These are phyloP conservation scores for Xerocomus nothofagi DNA, from an alignment of 1,284 basidiomycete genomes.

Conservation along the genomic window DNA sequence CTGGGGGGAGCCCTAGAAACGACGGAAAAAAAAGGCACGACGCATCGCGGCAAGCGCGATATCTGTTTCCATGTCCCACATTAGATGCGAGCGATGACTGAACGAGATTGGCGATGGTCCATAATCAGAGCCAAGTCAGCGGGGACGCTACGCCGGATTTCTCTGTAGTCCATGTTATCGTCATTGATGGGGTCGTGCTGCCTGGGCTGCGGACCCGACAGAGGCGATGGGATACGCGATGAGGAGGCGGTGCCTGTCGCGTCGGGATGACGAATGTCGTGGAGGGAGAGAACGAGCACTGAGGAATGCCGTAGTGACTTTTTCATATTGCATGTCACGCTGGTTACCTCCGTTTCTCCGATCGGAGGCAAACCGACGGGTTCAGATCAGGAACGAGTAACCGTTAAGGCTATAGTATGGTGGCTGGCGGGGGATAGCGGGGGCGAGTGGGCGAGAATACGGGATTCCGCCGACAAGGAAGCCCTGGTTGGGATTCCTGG, in stretches of 20 bases:
- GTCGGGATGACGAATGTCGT: background rate
- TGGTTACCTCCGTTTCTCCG: slow-evolving; percentile 26
- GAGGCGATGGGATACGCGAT: no score
- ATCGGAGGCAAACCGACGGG: slow-evolving; percentile 1
- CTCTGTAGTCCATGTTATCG: no score
- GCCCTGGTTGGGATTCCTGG: background rate
- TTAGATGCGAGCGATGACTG: background rate
- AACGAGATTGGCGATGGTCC: background rate
- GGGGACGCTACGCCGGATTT: slow-evolving; percentile 5
- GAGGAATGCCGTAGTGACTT: slow-evolving; percentile 11
- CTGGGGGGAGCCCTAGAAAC: background rate
- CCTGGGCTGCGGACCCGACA: no score
- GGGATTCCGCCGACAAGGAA: slow-evolving; percentile 7
- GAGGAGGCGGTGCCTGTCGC: no score
- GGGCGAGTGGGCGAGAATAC: no score
- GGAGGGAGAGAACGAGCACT: no score
- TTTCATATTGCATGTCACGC: slow-evolving; percentile 16
- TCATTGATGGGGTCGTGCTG: no score
- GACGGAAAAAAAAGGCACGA: no score
- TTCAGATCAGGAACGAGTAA: slow-evolving; percentile 25
- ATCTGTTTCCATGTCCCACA: background rate
- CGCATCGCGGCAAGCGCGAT: slow-evolving; percentile 8
- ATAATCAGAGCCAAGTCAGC: background rate
- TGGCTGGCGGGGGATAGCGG: no score
- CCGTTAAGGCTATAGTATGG: no score